Percentiles rank a stretch among this genome's conserved stretches.
phyloP scores from a whole-genome alignment of 73 alveolate genomes.

The Tetrahymena thermophila region DNA sequence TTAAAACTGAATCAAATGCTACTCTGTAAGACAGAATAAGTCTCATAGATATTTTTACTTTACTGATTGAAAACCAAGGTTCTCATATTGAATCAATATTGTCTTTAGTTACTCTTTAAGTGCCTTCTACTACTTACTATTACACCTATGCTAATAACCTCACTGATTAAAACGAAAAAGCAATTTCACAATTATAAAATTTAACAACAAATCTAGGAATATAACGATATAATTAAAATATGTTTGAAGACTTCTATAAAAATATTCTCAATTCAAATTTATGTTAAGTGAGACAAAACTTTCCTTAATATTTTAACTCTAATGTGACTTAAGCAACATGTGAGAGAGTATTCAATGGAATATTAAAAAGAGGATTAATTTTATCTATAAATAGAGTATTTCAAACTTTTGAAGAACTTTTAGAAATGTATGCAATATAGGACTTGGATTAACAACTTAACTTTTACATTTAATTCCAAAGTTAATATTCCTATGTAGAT shows the following conservation, averaged over 20 bases:
- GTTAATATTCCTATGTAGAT: neutral
- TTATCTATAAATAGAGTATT: neutral
- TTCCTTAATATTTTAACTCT: neutral
- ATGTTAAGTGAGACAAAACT: neutral
- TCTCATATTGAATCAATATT: neutral
- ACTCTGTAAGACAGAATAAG: neutral
- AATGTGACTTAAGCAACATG: neutral
- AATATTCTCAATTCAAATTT: neutral
- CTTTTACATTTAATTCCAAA: neutral
- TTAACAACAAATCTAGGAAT: neutral
- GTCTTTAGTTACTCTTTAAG: neutral
- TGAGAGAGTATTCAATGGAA: neutral
- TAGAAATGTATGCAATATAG: neutral
- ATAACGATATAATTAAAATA: neutral
- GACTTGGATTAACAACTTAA: neutral
- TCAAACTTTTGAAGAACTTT: neutral
- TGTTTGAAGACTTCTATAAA: neutral
- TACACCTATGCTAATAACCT: neutral
- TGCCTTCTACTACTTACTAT: neutral
- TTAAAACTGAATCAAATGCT: neutral
- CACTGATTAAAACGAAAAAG: neutral
- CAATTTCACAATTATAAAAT: neutral
- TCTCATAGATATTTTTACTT: neutral
- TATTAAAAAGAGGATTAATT: neutral
- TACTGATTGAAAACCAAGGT: neutral